phyloP scores from a whole-genome alignment of 768 basidiomycete species.

The Tremella fuciformis region DNA sequence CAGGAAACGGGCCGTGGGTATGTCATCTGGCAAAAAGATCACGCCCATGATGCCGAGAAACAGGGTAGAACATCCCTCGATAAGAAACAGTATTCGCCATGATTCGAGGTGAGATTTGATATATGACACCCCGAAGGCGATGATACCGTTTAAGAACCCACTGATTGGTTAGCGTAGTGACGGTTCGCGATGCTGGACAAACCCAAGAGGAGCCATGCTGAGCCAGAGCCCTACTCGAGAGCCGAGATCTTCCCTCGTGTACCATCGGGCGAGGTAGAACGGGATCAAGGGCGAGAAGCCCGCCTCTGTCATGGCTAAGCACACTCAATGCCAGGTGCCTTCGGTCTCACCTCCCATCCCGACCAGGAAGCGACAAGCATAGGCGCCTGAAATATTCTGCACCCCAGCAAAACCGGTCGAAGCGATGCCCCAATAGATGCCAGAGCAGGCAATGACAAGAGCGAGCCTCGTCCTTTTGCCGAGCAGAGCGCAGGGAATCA shows the following conservation, averaged over 20 bases:
- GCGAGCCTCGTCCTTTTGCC: conserved; percentile 20
- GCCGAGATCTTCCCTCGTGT: conserved; percentile 5
- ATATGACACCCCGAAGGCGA: conserved; percentile 74
- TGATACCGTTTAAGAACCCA: conserved; percentile 64
- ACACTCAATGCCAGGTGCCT: not conserved
- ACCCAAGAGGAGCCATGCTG: not conserved
- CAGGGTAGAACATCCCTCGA: conserved; percentile 54
- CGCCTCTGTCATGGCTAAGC: not conserved
- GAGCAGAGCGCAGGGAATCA: conserved; percentile 19
- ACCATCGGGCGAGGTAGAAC: conserved; percentile 17
- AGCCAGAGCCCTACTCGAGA: conserved; percentile 8
- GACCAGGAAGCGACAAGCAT: conserved; percentile 19
- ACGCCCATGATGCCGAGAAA: conserved; percentile 56
- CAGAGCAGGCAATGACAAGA: conserved; percentile 11
- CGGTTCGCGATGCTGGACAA: too few species aligned
- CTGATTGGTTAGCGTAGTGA: not conserved
- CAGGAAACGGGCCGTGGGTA: conserved; percentile 4
- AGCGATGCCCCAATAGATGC: conserved; percentile 23
- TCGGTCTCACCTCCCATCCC: not conserved
- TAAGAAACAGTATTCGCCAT: conserved; percentile 60
- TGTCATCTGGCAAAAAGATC: conserved; percentile 32
- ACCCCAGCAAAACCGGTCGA: conserved; percentile 20
- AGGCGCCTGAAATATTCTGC: conserved; percentile 12
- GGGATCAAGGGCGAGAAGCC: conserved; percentile 13
- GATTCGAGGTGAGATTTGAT: conserved; percentile 56